Percentiles rank a stretch among this genome's conserved stretches.
phyloP scores from a whole-genome alignment of 768 basidiomycete genomes.

The Leccinum subtestaceum region DNA sequence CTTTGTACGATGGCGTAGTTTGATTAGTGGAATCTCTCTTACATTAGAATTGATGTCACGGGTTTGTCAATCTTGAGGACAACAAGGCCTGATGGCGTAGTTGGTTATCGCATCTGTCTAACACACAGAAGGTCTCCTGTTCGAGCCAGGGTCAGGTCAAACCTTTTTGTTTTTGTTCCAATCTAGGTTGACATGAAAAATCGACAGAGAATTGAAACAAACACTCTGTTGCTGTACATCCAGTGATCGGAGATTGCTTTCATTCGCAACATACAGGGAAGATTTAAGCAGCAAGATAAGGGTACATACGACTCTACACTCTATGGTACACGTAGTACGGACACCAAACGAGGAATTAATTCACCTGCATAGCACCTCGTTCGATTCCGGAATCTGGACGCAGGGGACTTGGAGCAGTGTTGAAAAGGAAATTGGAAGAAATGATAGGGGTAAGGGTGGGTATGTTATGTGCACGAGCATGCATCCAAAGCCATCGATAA shows the following conservation, averaged over 20 bases:
- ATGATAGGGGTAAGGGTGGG: neutral
- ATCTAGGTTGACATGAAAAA: neutral
- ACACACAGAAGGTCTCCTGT: constrained; percentile 75
- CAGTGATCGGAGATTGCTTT: too few species aligned
- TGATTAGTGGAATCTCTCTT: neutral
- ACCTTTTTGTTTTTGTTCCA: neutral
- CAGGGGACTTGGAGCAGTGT: neutral
- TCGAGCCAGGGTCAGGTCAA: constrained; percentile 55
- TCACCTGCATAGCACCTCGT: neutral
- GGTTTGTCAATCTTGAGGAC: neutral
- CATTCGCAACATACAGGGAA: neutral
- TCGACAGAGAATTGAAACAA: neutral
- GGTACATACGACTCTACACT: constrained; percentile 25
- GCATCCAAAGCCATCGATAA: neutral
- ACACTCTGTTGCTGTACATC: too few species aligned
- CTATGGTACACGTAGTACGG: constrained; percentile 19
- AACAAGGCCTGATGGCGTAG: constrained; percentile 31
- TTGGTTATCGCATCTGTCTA: constrained; percentile 82
- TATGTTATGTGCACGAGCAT: neutral
- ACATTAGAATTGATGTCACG: neutral
- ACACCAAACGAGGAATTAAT: neutral
- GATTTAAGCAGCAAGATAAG: constrained; percentile 16
- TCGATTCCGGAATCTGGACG: constrained; percentile 3
- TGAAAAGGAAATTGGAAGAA: neutral
- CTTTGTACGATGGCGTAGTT: neutral